Conservation (phyloP, 306 rosid species). For the Begonia peltatifolia region DNA sequence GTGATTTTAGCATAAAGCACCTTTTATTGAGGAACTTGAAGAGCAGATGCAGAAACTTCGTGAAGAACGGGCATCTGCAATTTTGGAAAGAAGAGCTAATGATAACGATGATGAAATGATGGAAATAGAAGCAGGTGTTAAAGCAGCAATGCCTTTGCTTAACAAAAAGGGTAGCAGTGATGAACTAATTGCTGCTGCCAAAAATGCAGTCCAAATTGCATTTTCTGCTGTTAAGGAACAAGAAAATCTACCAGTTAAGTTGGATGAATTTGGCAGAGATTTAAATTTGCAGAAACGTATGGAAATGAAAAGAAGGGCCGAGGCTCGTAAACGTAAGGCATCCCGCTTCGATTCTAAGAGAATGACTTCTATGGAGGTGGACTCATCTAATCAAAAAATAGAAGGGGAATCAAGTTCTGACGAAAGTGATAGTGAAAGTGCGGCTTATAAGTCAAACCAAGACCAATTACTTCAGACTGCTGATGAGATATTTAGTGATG, state of each 20-base stretch:
- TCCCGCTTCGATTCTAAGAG: conserved; percentile 33
- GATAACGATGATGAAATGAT: conserved; percentile 68
- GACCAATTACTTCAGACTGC: conserved; percentile 71
- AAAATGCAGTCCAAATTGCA: conserved; percentile 74
- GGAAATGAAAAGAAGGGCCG: conserved; percentile 57
- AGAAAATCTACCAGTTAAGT: conserved; percentile 52
- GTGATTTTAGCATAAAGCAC: conserved; percentile 71
- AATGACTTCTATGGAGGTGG: conserved; percentile 41
- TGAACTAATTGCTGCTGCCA: conserved; percentile 49
- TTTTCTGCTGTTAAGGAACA: conserved; percentile 51
- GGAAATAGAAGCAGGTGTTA: conserved; percentile 79
- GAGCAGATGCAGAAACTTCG: conserved; percentile 76
- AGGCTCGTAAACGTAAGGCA: conserved; percentile 41
- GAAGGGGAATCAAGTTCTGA: conserved; percentile 97
- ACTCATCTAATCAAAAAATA: conserved; percentile 33
- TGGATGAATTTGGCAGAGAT: conserved; percentile 93
- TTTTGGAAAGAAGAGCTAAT: conserved; percentile 51
- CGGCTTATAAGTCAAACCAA: conserved; percentile 47
- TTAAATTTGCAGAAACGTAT: conserved; percentile 71
- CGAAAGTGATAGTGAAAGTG: conserved; percentile 85
- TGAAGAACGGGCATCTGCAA: conserved; percentile 68
- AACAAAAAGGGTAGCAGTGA: conserved; percentile 47
- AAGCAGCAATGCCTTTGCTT: conserved; percentile 58
- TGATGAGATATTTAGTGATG: conserved; percentile 72
- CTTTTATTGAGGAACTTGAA: conserved; percentile 85